Base-by-base conservation (phyloP, 768 basidiomycete genomes). In the Baorangia bicolor region DNA sequence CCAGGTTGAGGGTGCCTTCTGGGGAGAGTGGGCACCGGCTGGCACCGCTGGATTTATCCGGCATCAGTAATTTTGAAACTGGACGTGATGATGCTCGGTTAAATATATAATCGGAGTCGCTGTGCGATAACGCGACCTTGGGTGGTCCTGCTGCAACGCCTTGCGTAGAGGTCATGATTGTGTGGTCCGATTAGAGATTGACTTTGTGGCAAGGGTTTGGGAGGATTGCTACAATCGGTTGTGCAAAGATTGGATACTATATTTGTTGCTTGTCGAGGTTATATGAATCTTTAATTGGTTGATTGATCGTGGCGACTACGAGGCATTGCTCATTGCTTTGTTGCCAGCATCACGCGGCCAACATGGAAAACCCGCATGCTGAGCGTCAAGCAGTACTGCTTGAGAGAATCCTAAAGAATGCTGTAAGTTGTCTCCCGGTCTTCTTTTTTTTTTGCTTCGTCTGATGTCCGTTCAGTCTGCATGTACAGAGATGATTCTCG, bases 291-390 rank as follows among this genome's bases (percentile, higher is more conserved):
- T 10, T 16, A 23, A 2, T 23, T 52, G 30, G 13, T 9, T 58
- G 40, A 57, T 41, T 49, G 53, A 60, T 60, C 13, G 44, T 23
- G 27, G 34, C 12, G 40, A 37, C 45, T n/a, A 45, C 27, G 12
- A 40, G 23, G 13, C 30, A 45, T 55, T 5, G 21, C 20, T 44
- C 27, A 14, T 52, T 13, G 34, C n/a, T 30, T 43, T 20, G 16
- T 38, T 45, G 38, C 55, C 53, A 41, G n/a, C 56, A 52, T 41
- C 53, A 57, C 53, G 18, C 47, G 28, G 25, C 49, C 54, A 47
- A 50, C 51, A 96, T 97, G 94, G 93, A 97, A 74, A 96, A 96
- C 70, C 94, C 94, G 21, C 94, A 98, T 63, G 91, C 92, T 48
- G 93, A 95, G 72, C 81, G 90, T 40, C 94, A 98, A 69, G 92